Conservation (phyloP, 2,329 filamentous ascomycete species). For the Neofusicoccum kwambonambiense region DNA sequence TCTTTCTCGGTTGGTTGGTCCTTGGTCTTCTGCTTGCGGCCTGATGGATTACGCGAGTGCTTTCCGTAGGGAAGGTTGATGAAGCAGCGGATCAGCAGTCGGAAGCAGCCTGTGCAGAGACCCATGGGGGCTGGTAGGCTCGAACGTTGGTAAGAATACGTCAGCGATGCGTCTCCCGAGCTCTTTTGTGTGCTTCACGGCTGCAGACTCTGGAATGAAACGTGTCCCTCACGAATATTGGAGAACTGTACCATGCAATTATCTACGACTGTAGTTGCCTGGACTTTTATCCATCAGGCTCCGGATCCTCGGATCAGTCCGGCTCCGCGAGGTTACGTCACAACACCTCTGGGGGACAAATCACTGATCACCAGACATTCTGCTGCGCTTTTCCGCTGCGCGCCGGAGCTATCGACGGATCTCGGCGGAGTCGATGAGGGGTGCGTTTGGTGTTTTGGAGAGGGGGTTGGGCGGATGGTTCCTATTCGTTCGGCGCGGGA, state of each 20-base stretch:
- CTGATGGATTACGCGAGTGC: background rate
- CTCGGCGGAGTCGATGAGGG: background rate
- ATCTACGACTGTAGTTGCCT: too few relatives aligned
- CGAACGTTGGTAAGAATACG: too few relatives aligned
- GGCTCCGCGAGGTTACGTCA: background rate
- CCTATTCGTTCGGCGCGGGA: background rate
- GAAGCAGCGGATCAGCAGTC: background rate
- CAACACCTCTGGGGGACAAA: too few relatives aligned
- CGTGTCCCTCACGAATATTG: too few relatives aligned
- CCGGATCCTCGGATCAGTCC: background rate
- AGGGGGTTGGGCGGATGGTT: background rate
- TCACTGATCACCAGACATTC: background rate
- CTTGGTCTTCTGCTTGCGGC: background rate
- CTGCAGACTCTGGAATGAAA: too few relatives aligned
- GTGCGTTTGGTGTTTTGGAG: background rate
- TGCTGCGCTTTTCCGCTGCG: background rate
- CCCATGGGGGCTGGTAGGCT: background rate
- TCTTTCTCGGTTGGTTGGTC: background rate
- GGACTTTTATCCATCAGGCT: too few relatives aligned
- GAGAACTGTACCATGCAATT: too few relatives aligned
- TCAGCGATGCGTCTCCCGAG: too few relatives aligned
- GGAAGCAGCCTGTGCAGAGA: background rate
- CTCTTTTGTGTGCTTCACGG: too few relatives aligned
- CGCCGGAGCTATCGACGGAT: background rate
- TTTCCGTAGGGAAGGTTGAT: background rate